Base-by-base conservation (phyloP, 257 asterid species). In the Solanum virginianum region DNA sequence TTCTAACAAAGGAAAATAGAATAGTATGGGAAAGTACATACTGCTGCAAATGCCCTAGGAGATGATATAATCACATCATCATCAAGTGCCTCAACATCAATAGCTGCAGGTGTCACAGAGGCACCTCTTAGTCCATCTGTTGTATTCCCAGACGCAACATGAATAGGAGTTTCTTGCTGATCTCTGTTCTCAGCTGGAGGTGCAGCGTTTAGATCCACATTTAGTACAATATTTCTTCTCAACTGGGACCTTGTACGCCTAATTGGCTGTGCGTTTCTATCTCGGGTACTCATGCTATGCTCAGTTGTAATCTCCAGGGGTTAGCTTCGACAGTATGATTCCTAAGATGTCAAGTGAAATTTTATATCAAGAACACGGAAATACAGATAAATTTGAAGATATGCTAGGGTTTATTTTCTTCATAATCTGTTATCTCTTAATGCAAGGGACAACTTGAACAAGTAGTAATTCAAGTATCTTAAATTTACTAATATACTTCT, bases 21-120 rank as follows among this genome's bases (percentile, higher is more conserved):
- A 45, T 22, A 55, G 60, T 12, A 55, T 56, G 53, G 80, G 18
- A 36, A 53, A 7, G 22, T 16, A 26, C 89, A 83, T 86, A 84
- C 90, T 83, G 81, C 90, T 69, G 90, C 91, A 87, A 88, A 87
- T 17, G 89, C 90, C 80, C 91, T 84, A 5, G 92, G 90, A 22
- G 91, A 85, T 39, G 90, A 88, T 84, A 88, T 85, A 83, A 90
- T 86, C 43, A 88, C 91, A 84, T 90, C 92, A 86, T 90, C 91
- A 80, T 90, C 92, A 55, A 84, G 62, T 59, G 88, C 89, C 66
- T 87, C 92, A 70, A 90, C 80, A 86, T 88, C 92, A 85, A 90
- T 90, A 18, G 91, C 88, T 29, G 87, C 86, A 79, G 87, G 82
- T 15, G 69, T 74, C 81, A 47, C 29, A 24, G 68, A 60, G 7